Conservation (phyloP, 1,284 basidiomycete genomes). For the Entoloma clypeatum region DNA sequence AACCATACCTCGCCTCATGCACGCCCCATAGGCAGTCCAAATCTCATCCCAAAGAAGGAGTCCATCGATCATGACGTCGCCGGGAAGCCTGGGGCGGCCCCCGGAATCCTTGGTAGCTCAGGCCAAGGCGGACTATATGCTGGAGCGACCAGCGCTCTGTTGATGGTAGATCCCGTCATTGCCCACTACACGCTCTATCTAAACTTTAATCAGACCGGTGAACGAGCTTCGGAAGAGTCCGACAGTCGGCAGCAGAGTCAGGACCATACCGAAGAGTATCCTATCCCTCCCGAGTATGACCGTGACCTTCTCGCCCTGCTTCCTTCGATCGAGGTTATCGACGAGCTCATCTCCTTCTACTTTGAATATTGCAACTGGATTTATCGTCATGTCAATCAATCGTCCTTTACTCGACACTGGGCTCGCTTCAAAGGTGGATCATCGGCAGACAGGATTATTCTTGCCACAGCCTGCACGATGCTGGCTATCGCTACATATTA, state of each 20-base stretch:
- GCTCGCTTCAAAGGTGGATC: conserved; percentile 63
- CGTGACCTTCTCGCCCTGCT: conserved; percentile 64
- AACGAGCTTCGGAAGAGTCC: conserved; percentile 47
- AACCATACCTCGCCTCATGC: conserved; percentile 32
- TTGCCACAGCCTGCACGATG: conserved; percentile 67
- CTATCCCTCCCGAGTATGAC: conserved; percentile 57
- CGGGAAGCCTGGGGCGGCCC: conserved; percentile 44
- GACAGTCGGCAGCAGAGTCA: conserved; percentile 48
- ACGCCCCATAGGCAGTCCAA: conserved; percentile 31
- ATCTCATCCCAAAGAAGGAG: conserved; percentile 51
- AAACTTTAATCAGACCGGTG: conserved; percentile 34
- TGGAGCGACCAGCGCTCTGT: conserved; percentile 67
- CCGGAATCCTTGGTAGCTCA: conserved; percentile 63
- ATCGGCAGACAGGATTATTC: conserved; percentile 60
- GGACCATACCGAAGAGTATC: conserved; percentile 43
- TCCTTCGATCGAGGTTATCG: conserved; percentile 62
- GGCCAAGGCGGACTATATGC: conserved; percentile 65
- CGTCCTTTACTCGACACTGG: conserved; percentile 61
- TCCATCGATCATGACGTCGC: conserved; percentile 41
- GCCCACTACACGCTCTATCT: conserved; percentile 12
- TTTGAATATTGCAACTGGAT: conserved; percentile 85
- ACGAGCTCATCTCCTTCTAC: conserved; percentile 69
- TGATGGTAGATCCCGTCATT: conserved; percentile 41
- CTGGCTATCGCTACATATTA: conserved; percentile 71
- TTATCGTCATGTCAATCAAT: conserved; percentile 68